phyloP scores from a whole-genome alignment of 768 basidiomycete genomes.

The Albatrellus ellisii region DNA sequence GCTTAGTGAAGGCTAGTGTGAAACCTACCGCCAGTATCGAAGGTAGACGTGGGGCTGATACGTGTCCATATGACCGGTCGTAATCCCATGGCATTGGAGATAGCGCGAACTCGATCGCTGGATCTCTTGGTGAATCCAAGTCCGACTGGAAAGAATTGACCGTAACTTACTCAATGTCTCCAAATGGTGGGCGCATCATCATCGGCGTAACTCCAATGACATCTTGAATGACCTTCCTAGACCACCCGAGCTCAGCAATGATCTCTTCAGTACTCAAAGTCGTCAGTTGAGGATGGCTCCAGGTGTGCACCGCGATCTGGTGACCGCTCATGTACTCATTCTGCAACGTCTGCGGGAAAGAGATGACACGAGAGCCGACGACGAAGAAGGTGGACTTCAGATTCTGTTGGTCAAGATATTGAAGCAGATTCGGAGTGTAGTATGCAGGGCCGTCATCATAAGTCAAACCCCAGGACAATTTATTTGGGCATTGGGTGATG shows the following conservation, averaged over 20 bases:
- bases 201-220: conserved; percentile 67
- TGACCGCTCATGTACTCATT: conserved; percentile 67
- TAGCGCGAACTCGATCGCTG: conserved; percentile 79
- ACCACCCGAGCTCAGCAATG: conserved; percentile 84
- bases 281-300: conserved; percentile 66
- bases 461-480: conserved; percentile 43
- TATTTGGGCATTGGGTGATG: conserved; percentile 61
- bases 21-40: conserved; percentile 52
- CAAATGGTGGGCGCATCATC: conserved; percentile 73
- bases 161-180: conserved; percentile 54
- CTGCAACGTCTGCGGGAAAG: conserved; percentile 56
- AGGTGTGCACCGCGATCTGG: conserved; percentile 61
- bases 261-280: conserved; percentile 67
- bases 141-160: background rate
- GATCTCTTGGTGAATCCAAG: conserved; percentile 7
- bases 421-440: conserved; percentile 62
- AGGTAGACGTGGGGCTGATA: conserved; percentile 42
- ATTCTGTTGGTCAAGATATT: conserved; percentile 48
- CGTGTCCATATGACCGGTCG: conserved; percentile 80
- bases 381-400: conserved; percentile 81
- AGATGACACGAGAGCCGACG: conserved; percentile 70
- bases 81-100: conserved; percentile 71
- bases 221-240: conserved; percentile 75
- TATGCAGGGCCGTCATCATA: conserved; percentile 75
- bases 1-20: background rate